Conservation (phyloP, 768 basidiomycete genomes). For the Boletus sp. region DNA sequence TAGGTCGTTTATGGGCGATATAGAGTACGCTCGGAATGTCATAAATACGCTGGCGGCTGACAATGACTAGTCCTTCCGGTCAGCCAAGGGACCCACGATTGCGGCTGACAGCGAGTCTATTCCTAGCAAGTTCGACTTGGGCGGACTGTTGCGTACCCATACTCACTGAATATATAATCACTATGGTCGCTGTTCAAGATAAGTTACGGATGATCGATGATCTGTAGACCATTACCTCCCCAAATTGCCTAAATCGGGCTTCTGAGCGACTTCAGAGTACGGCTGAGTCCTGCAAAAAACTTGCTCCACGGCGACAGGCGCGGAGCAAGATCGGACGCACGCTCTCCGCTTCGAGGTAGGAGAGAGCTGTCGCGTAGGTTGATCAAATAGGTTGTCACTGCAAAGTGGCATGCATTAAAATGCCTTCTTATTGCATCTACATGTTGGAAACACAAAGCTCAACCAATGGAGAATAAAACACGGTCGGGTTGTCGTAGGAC, state of each 20-base stretch:
- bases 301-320: background rate
- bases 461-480: background rate
- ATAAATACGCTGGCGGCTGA: slow-evolving; percentile 30
- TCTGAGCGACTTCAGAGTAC: background rate
- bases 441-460: background rate
- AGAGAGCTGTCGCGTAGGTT: background rate
- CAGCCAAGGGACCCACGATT: slow-evolving; percentile 9
- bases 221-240: background rate
- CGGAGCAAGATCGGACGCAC: background rate
- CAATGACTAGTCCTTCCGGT: slow-evolving; percentile 8
- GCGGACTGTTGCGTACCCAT: background rate
- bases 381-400: background rate
- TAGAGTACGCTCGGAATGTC: slow-evolving; percentile 1
- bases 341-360: background rate
- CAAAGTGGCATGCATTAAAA: background rate
- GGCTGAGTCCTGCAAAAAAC: background rate
- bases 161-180: background rate
- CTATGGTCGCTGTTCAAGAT: background rate
- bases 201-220: background rate
- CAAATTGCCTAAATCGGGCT: no score
- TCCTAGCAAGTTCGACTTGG: background rate
- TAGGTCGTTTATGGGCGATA: background rate
- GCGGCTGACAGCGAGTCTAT: slow-evolving; percentile 19
- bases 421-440: background rate
- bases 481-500: background rate